phyloP scores from a whole-genome alignment of 805 yeast species.

The Metschnikowia cerradonensis region DNA sequence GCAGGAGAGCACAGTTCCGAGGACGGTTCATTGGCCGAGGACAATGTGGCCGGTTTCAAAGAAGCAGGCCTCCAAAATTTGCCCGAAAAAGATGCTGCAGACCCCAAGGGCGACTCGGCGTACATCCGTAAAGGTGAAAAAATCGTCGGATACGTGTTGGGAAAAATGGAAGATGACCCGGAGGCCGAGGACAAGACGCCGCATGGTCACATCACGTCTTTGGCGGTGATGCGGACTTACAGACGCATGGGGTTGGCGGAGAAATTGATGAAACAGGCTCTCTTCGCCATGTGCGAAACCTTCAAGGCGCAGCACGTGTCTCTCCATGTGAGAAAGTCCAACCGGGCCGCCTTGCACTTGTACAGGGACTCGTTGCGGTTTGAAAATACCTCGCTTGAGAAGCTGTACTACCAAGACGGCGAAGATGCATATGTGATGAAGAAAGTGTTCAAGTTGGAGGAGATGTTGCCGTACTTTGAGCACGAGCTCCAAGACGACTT shows the following conservation, averaged over 20 bases:
- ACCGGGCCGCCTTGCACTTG: constrained; percentile 88
- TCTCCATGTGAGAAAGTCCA: constrained; percentile 89
- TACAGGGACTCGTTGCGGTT: constrained; percentile 82
- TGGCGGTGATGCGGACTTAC: constrained; percentile 93
- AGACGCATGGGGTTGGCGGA: constrained; percentile 95
- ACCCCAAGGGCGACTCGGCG: constrained; percentile 58
- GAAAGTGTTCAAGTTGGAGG: constrained; percentile 58
- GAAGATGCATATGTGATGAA: constrained; percentile 98
- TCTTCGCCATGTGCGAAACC: constrained; percentile 76
- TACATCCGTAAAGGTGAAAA: constrained; percentile 68
- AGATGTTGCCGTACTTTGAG: constrained; percentile 54
- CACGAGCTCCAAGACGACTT: constrained; percentile 50
- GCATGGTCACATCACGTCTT: constrained; percentile 91
- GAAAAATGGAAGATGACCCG: constrained; percentile 95
- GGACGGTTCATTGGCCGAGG: neutral
- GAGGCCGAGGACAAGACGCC: constrained; percentile 67
- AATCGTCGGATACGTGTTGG: constrained; percentile 92
- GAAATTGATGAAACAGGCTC: constrained; percentile 78
- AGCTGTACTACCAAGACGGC: constrained; percentile 91
- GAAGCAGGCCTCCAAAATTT: neutral
- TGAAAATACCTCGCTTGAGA: constrained; percentile 77
- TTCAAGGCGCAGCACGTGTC: constrained; percentile 81
- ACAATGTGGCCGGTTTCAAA: neutral
- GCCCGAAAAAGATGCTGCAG: constrained; percentile 11
- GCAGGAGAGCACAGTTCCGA: constrained; percentile 15